Evolutionary conservation across 2,329 filamentous ascomycete genomes (phyloP).

Genomic region (Aspergillus sp.): DNA sequence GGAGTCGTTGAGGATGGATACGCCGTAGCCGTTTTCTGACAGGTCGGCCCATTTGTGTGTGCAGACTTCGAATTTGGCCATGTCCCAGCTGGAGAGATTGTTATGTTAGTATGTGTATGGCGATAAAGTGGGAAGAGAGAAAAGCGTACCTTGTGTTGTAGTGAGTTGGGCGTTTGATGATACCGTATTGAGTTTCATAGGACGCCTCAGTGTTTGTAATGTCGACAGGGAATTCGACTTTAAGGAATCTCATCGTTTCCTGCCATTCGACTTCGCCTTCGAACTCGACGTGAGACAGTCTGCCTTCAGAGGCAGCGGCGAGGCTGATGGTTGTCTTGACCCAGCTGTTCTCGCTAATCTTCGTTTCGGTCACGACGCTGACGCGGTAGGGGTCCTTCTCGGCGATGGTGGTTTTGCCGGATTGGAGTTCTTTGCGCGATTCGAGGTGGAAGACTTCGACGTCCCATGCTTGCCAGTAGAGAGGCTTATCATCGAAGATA

Average conservation of each 20-base stretch:
- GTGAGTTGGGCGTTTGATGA: conserved; percentile 86
- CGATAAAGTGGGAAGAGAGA: background rate
- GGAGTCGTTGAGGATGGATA: conserved; percentile 90
- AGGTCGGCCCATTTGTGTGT: conserved; percentile 93
- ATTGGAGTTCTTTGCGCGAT: conserved; percentile 73
- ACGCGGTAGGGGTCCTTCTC: conserved; percentile 74
- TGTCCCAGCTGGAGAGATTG: conserved; percentile 67
- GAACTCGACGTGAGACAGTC: conserved; percentile 72
- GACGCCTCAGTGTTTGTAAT: conserved; percentile 87
- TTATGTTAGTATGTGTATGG: conserved; percentile 21
- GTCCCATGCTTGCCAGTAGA: conserved; percentile 98
- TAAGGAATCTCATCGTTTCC: conserved; percentile 96
- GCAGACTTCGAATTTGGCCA: conserved; percentile 97
- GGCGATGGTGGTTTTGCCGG: conserved; percentile 67
- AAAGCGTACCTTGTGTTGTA: conserved; percentile 77
- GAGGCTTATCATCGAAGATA: conserved; percentile 93
- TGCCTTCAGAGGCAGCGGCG: conserved; percentile 63
- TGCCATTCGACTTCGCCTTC: conserved; percentile 91
- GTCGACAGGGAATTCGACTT: conserved; percentile 96
- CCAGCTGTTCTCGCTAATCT: conserved; percentile 83
- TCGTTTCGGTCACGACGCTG: conserved; percentile 78
- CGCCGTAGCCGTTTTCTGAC: conserved; percentile 82
- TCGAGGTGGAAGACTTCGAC: conserved; percentile 95
- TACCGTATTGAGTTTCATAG: conserved; percentile 93
- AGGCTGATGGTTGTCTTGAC: conserved; percentile 84